A percentile compares a stretch with the other conserved stretches of the same genome.
Evolutionary conservation across 1,284 basidiomycete species (phyloP).

Genomic region (Gomphus sp.): DNA sequence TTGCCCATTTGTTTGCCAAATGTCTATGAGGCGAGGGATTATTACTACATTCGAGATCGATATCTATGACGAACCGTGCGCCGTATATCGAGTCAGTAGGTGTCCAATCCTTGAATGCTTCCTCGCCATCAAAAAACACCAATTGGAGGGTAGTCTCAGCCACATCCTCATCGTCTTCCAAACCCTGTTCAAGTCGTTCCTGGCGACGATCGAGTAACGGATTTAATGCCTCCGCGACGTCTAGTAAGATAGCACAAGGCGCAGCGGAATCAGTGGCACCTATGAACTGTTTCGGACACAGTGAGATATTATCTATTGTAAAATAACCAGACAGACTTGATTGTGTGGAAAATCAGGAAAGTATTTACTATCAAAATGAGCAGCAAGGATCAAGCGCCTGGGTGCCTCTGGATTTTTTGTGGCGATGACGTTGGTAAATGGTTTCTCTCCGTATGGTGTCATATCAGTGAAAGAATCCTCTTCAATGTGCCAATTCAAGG

Average conservation of each 20-base stretch:
- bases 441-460: conserved; percentile 80
- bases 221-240: conserved; percentile 76
- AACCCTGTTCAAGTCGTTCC: conserved; percentile 43
- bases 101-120: conserved; percentile 91
- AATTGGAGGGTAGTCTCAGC: conserved; percentile 83
- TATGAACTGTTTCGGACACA: conserved; percentile 58
- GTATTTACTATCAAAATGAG: conserved; percentile 96
- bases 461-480: conserved; percentile 67
- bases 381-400: conserved; percentile 78
- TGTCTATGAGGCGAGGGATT: conserved; percentile 42
- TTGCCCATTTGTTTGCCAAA: conserved; percentile 76
- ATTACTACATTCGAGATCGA: neutral
- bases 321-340: conserved; percentile 42
- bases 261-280: conserved; percentile 98
- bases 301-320: neutral
- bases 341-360: conserved; percentile 63
- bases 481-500: conserved; percentile 79
- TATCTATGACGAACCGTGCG: conserved; percentile 49
- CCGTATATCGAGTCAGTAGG: conserved; percentile 90
- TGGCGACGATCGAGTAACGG: conserved; percentile 59
- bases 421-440: conserved; percentile 88
- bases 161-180: conserved; percentile 68
- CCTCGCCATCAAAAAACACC: conserved; percentile 98
- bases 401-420: conserved; percentile 87
- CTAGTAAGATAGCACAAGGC: conserved; percentile 89